Conservation (phyloP, 805 yeast species). For the Saturnispora galanensis region DNA sequence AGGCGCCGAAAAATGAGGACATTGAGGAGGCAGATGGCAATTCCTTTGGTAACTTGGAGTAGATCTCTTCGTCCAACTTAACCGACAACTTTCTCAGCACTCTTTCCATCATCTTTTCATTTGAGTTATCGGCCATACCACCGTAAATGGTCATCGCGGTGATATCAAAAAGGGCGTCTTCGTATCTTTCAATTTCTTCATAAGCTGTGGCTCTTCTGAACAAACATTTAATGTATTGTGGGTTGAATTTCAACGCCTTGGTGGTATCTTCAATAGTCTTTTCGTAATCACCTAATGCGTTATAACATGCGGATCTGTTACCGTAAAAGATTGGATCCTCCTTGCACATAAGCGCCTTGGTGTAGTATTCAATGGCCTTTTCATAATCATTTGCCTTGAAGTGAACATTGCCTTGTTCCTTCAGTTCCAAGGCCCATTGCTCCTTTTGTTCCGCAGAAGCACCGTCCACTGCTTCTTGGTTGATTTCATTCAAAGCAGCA, state of each 20-base stretch:
- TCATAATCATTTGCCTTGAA: constrained; percentile 63
- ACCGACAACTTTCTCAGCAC: constrained; percentile 75
- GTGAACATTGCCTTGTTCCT: constrained; percentile 78
- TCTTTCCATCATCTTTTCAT: constrained; percentile 78
- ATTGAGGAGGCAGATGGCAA: constrained; percentile 80
- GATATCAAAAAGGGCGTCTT: constrained; percentile 84
- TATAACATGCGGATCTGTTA: constrained; percentile 93
- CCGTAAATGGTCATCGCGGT: constrained; percentile 83
- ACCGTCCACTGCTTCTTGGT: constrained; percentile 34
- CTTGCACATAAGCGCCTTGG: constrained; percentile 66
- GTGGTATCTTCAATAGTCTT: constrained; percentile 85
- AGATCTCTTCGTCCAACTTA: constrained; percentile 53
- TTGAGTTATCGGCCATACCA: constrained; percentile 61
- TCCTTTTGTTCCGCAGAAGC: constrained; percentile 47
- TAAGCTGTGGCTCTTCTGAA: constrained; percentile 89
- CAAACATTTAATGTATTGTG: constrained; percentile 85
- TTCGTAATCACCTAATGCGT: constrained; percentile 68
- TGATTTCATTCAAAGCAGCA: constrained; percentile 49
- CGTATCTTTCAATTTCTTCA: constrained; percentile 67
- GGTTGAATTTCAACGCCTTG: constrained; percentile 73
- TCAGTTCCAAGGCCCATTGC: constrained; percentile 62
- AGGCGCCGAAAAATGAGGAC: constrained; percentile 84
- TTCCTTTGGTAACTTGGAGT: constrained; percentile 39
- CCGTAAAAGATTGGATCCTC: constrained; percentile 86
- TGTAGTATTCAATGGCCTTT: constrained; percentile 71